Conservation (phyloP, 2,329 filamentous ascomycete species). For the Neonectria ditissima region DNA sequence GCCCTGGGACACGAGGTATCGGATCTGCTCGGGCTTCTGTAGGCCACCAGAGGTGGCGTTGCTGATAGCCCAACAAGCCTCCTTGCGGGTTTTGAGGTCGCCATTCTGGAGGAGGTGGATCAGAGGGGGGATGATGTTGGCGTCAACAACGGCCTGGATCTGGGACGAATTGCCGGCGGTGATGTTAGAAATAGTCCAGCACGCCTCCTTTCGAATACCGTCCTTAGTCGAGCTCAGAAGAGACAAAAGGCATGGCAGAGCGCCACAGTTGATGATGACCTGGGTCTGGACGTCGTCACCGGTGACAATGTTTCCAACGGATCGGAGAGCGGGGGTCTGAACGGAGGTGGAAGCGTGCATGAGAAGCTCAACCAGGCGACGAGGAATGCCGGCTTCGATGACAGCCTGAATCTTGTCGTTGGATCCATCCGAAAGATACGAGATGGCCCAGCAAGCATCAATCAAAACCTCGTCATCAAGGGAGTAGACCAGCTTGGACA, state of each 20-base stretch:
- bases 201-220: conserved; percentile 98
- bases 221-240: conserved; percentile 98
- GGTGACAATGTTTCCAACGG: conserved; percentile 98
- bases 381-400: conserved; percentile 97
- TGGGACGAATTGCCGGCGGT: conserved; percentile 98
- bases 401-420: conserved; percentile 99
- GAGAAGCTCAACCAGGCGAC: conserved; percentile 93
- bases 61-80: conserved; percentile 99
- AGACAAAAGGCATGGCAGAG: conserved; percentile 90
- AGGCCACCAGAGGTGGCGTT: conserved; percentile 97
- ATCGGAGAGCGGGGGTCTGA: conserved; percentile 95
- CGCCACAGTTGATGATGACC: conserved; percentile 98
- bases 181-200: conserved; percentile 99
- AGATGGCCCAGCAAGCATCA: conserved; percentile 99
- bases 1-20: conserved; percentile 91
- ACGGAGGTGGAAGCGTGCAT: conserved; percentile 99
- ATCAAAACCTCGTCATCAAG: conserved; percentile 98
- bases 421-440: conserved; percentile 95
- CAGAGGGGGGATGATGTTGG: conserved; percentile 94
- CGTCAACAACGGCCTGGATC: conserved; percentile 96
- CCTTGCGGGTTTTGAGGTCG: conserved; percentile 98
- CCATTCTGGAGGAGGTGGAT: conserved; percentile 97
- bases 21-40: conserved; percentile 98
- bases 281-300: conserved; percentile 99
- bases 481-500: conserved; percentile 98